Percentiles rank a stretch among this genome's conserved stretches.
phyloP scores from a whole-genome alignment of 192 early-diverging fungal genomes.

The Gonapodya prolifera region DNA sequence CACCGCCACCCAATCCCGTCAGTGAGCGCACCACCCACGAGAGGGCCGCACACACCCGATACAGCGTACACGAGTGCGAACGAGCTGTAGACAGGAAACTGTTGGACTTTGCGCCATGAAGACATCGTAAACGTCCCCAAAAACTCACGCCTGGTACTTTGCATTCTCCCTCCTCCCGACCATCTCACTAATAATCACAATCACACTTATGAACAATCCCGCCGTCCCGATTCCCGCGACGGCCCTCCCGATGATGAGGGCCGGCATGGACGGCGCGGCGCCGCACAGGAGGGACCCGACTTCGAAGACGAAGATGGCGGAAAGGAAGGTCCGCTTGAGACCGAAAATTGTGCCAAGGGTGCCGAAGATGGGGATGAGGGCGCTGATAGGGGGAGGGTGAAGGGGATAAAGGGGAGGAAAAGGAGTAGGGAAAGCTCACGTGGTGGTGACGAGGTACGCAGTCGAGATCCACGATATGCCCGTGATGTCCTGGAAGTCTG shows the following conservation, averaged over 20 bases:
- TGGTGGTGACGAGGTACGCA: slow-evolving; percentile 5
- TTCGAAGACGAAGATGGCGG: slow-evolving; percentile 63
- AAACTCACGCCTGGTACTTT: slow-evolving; percentile 73
- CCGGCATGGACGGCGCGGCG: slow-evolving; percentile 34
- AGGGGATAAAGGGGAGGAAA: too few relatives aligned
- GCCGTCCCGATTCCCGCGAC: slow-evolving; percentile 75
- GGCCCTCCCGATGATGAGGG: slow-evolving; percentile 60
- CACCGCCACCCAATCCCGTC: slow-evolving; percentile 51
- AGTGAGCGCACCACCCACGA: slow-evolving; percentile 75
- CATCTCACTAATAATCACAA: slow-evolving; percentile 80
- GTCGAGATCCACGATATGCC: neutral
- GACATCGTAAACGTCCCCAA: too few relatives aligned
- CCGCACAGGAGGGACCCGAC: slow-evolving; percentile 75
- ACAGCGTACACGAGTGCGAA: slow-evolving; percentile 13
- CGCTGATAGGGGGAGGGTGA: too few relatives aligned
- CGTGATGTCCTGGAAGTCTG: slow-evolving; percentile 2
- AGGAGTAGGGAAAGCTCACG: neutral
- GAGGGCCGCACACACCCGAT: slow-evolving; percentile 65
- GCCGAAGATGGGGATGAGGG: slow-evolving; percentile 63
- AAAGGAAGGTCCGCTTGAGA: slow-evolving; percentile 56
- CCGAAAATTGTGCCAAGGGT: slow-evolving; percentile 88
- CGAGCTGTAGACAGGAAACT: too few relatives aligned
- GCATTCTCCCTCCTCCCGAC: slow-evolving; percentile 72
- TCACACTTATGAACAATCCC: slow-evolving; percentile 53
- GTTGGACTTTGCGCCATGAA: neutral